phyloP scores from a whole-genome alignment of 169 alveolate species.

The Plasmodium coatneyi region DNA sequence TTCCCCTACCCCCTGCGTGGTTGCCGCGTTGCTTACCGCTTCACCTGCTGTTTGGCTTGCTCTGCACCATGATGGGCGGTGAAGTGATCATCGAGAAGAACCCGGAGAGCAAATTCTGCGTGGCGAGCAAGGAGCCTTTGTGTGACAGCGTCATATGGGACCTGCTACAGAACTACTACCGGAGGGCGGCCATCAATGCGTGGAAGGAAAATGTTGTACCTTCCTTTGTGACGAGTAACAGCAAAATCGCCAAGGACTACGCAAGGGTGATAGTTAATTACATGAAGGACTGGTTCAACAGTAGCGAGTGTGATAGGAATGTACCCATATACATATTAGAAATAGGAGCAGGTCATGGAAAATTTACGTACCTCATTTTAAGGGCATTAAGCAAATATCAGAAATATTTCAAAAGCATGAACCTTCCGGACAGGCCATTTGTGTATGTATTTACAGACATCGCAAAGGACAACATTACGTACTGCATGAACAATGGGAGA shows the following conservation, averaged over 20 bases:
- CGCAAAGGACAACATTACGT: constrained; percentile 82
- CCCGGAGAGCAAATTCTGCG: constrained; percentile 83
- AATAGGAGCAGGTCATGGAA: constrained; percentile 89
- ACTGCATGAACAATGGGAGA: constrained; percentile 79
- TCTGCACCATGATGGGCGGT: constrained; percentile 76
- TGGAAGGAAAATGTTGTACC: constrained; percentile 89
- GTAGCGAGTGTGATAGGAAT: constrained; percentile 71
- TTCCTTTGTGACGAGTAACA: constrained; percentile 87
- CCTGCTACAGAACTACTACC: constrained; percentile 84
- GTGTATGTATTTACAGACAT: constrained; percentile 88
- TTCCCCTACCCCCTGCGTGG: not conserved
- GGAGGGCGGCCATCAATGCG: constrained; percentile 86
- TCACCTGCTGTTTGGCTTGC: not conserved
- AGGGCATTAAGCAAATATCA: constrained; percentile 83
- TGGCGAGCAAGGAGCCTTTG: constrained; percentile 79
- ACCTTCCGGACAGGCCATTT: constrained; percentile 85
- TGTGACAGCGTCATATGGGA: constrained; percentile 87
- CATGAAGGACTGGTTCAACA: constrained; percentile 82
- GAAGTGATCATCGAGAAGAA: constrained; percentile 86
- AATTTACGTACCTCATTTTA: constrained; percentile 83
- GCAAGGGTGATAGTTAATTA: constrained; percentile 86
- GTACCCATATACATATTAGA: constrained; percentile 81
- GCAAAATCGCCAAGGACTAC: constrained; percentile 86
- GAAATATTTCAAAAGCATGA: constrained; percentile 80
- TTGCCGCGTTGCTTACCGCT: not conserved